These are phyloP conservation scores for Camellia sinensis DNA, from an alignment of 148 eudicot species.

Conservation along the genomic window DNA sequence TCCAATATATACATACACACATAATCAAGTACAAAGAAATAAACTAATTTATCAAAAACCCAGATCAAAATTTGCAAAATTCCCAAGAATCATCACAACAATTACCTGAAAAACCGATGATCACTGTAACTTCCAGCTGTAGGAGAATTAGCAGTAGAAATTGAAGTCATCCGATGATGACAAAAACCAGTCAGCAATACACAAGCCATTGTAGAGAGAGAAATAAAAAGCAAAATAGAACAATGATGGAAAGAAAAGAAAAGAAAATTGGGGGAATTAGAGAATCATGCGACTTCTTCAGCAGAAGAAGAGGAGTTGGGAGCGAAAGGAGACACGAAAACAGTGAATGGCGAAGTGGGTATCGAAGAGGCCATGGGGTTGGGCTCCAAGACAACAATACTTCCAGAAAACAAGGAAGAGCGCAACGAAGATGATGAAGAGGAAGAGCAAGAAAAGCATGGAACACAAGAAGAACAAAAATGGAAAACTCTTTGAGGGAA, in stretches of 20 bases:
- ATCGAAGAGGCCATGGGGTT: constrained; percentile 14
- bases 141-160: constrained; percentile 12
- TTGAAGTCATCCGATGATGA: too few relatives aligned
- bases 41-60: constrained; percentile 2
- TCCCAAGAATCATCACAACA: background rate
- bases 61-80: background rate
- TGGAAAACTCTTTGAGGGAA: background rate
- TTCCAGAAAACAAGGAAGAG: constrained; percentile 9
- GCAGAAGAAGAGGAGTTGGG: background rate
- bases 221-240: background rate
- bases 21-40: background rate
- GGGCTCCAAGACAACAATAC: background rate
- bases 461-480: background rate
- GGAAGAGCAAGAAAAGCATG: background rate
- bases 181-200: too few relatives aligned
- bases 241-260: background rate
- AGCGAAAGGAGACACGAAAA: background rate
- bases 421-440: background rate
- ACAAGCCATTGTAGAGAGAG: constrained; percentile 25
- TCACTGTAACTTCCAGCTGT: constrained; percentile 19
- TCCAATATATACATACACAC: background rate
- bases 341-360: background rate
- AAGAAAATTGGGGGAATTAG: background rate
- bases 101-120: constrained; percentile 21
- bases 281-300: constrained; percentile 13